A percentile compares a stretch with the other conserved stretches of the same genome.
Evolutionary conservation across 371 early-diverging fungal genomes (phyloP).

Genomic region (Mucor sp.): DNA sequence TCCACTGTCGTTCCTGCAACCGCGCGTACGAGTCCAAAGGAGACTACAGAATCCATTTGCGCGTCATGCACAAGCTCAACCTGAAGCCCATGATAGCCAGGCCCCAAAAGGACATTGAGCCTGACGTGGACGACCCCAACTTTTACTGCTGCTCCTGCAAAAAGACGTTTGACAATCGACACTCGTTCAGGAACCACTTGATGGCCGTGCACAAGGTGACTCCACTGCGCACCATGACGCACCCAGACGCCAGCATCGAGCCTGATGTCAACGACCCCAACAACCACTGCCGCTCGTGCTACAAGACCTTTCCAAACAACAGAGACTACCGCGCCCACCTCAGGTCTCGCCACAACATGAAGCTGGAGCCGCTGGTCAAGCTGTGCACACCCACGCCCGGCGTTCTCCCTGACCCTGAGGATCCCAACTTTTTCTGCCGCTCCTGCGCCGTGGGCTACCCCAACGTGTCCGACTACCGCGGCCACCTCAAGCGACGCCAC

Average conservation of each 20-base stretch:
- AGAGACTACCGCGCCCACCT: neutral
- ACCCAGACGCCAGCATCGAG: neutral
- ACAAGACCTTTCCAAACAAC: neutral
- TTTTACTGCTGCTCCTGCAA: conserved; percentile 3
- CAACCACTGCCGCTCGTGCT: neutral
- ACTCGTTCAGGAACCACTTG: neutral
- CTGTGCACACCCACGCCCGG: neutral
- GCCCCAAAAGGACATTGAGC: neutral
- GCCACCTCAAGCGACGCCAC: neutral
- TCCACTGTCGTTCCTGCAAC: neutral
- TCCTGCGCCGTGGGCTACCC: neutral
- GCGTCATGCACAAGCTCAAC: neutral
- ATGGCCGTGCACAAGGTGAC: neutral
- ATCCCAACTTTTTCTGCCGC: neutral
- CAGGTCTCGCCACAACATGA: neutral
- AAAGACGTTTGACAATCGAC: neutral
- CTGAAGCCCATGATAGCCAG: neutral
- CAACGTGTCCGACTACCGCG: neutral
- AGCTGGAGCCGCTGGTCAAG: neutral
- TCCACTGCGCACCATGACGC: neutral
- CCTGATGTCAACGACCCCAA: neutral
- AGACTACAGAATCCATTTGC: neutral
- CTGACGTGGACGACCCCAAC: conserved; percentile 1
- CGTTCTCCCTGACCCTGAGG: neutral
- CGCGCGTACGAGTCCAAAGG: neutral